Percentiles rank a stretch among this genome's conserved stretches.
Evolutionary conservation across 2,329 filamentous ascomycete genomes (phyloP).

Genomic region (Fusarium udum): DNA sequence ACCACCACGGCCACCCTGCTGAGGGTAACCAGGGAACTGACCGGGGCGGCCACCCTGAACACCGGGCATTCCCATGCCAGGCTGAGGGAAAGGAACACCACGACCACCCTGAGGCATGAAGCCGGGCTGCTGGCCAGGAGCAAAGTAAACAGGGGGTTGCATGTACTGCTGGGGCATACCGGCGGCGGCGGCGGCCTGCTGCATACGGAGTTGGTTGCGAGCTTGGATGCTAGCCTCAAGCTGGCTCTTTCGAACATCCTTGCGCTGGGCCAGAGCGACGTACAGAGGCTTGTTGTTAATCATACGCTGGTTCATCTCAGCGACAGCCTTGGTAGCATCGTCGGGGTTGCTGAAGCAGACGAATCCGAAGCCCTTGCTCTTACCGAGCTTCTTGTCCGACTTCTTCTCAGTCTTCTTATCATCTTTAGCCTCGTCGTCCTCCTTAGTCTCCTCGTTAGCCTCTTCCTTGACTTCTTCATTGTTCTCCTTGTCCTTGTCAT

Average conservation of each 20-base stretch:
- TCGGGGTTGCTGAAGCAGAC: constrained; percentile 99
- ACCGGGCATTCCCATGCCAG: constrained; percentile 72
- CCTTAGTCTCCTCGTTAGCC: constrained; percentile 60
- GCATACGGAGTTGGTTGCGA: constrained; percentile 97
- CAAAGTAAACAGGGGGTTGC: constrained; percentile 92
- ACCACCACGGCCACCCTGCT: constrained; percentile 87
- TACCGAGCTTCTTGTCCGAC: constrained; percentile 77
- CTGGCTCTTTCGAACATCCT: constrained; percentile 99
- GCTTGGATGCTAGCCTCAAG: constrained; percentile 99
- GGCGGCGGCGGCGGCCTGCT: constrained; percentile 91
- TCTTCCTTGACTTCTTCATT: constrained; percentile 57
- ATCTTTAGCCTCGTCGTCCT: constrained; percentile 56
- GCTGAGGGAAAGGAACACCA: constrained; percentile 73
- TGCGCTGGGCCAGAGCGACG: constrained; percentile 97
- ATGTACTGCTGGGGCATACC: constrained; percentile 90
- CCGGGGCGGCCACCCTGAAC: constrained; percentile 84
- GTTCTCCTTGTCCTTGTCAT: constrained; percentile 59
- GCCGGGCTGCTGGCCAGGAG: constrained; percentile 79
- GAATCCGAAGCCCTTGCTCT: constrained; percentile 99
- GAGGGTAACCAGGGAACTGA: constrained; percentile 86
- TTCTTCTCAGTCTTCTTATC: constrained; percentile 70
- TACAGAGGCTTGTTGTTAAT: constrained; percentile 96
- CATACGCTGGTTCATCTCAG: constrained; percentile 99
- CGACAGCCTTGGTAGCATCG: constrained; percentile 98
- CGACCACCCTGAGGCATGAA: constrained; percentile 73